These are phyloP conservation scores for Thermochaetoides thermophila DNA, from an alignment of 495 filamentous ascomycete species.

Conservation along the genomic window DNA sequence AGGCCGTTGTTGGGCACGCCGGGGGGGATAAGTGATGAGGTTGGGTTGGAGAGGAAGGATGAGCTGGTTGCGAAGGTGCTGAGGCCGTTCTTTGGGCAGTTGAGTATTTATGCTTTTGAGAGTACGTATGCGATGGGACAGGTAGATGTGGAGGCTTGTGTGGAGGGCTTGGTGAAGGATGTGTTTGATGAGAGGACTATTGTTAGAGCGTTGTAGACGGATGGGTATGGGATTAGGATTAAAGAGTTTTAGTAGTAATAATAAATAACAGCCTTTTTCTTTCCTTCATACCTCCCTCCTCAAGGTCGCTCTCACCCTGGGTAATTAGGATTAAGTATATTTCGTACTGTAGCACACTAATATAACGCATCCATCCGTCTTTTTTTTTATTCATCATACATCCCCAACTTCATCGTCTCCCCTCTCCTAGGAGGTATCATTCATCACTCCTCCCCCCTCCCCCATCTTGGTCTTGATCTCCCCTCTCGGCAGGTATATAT, in stretches of 20 bases:
- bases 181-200: slow-evolving; percentile 65
- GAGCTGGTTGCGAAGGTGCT: slow-evolving; percentile 61
- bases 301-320: too few species aligned
- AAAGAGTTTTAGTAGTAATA: neutral
- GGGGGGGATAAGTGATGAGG: slow-evolving; percentile 34
- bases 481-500: slow-evolving; percentile 27
- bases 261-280: too few species aligned
- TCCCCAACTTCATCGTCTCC: too few species aligned
- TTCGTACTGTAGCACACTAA: too few species aligned
- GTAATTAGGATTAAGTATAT: too few species aligned
- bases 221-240: neutral
- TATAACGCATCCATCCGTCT: too few species aligned
- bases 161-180: slow-evolving; percentile 56
- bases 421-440: too few species aligned
- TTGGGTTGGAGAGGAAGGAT: slow-evolving; percentile 42
- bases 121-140: slow-evolving; percentile 71
- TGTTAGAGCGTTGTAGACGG: slow-evolving; percentile 33
- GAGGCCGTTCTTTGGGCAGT: slow-evolving; percentile 74
- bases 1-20: slow-evolving; percentile 32
- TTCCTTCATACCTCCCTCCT: too few species aligned
- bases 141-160: slow-evolving; percentile 54
- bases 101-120: slow-evolving; percentile 88
- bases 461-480: too few species aligned
- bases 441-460: too few species aligned
- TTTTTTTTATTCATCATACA: too few species aligned